phyloP scores from a whole-genome alignment of 208 protist genomes.

The Leishmania tarentolae region DNA sequence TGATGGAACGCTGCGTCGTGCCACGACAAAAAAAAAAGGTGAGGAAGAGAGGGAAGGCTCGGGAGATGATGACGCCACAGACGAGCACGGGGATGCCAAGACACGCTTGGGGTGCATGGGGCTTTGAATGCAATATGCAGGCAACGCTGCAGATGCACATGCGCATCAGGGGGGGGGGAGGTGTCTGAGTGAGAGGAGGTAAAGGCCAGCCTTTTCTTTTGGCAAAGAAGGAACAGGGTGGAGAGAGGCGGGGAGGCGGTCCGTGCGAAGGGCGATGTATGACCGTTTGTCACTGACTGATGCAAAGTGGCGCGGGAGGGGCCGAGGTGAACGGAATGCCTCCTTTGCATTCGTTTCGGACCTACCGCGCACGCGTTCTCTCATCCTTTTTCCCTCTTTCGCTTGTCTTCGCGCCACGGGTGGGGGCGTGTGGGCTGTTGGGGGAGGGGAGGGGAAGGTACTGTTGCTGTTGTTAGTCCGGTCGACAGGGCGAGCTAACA shows the following conservation, averaged over 20 bases:
- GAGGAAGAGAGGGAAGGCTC: neutral
- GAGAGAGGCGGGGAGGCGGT: neutral
- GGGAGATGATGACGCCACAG: neutral
- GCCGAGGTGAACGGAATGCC: neutral
- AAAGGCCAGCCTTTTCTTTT: neutral
- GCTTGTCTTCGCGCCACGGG: no score
- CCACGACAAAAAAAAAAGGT: no score
- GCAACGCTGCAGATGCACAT: neutral
- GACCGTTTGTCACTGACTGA: neutral
- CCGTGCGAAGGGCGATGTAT: neutral
- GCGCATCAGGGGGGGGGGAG: neutral
- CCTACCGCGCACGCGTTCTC: neutral
- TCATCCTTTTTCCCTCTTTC: neutral
- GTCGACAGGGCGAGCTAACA: neutral
- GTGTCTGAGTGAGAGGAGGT: neutral
- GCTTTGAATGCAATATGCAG: neutral
- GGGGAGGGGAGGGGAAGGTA: neutral
- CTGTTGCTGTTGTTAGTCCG: neutral
- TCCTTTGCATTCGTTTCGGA: neutral
- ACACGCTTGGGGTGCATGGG: neutral
- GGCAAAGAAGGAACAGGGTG: neutral
- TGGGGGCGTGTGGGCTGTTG: neutral
- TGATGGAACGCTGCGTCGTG: neutral
- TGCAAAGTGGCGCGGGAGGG: neutral
- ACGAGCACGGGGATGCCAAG: neutral